phyloP scores from a whole-genome alignment of 495 filamentous ascomycete species.

The Aspergillus sclerotiicarbonarius region DNA sequence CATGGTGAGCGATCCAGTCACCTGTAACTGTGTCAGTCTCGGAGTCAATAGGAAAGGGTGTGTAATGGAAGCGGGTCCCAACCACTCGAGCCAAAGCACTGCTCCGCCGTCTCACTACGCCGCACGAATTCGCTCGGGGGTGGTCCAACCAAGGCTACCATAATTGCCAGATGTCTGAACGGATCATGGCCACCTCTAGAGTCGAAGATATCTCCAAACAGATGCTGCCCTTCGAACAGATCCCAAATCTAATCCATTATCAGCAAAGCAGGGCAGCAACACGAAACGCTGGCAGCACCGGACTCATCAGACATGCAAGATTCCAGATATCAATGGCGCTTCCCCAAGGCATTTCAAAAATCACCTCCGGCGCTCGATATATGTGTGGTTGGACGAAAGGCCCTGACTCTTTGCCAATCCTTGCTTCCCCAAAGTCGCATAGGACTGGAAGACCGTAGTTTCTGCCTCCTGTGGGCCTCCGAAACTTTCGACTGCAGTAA shows the following conservation, averaged over 20 bases:
- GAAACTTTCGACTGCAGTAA: constrained; percentile 25
- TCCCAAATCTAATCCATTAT: constrained; percentile 42
- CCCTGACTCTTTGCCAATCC: constrained; percentile 26
- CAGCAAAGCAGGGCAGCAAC: constrained; percentile 7
- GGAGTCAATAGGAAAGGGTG: constrained; percentile 9
- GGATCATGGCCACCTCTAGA: constrained; percentile 30
- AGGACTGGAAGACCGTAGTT: constrained; percentile 26
- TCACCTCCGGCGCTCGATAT: constrained; percentile 45
- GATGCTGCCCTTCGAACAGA: constrained; percentile 42
- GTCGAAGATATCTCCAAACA: constrained; percentile 41
- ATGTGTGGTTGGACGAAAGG: constrained; percentile 37
- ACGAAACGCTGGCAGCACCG: constrained; percentile 2
- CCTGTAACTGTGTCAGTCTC: constrained; percentile 21
- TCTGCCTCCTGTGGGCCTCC: constrained; percentile 13
- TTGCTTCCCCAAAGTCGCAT: constrained; percentile 34
- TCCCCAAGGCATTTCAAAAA: constrained; percentile 42
- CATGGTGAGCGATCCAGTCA: constrained; percentile 28
- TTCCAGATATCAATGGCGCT: constrained; percentile 44
- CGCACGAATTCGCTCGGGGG: constrained; percentile 39
- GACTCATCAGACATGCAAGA: constrained; percentile 41
- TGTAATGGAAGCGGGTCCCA: constrained; percentile 11
- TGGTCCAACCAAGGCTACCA: constrained; percentile 43
- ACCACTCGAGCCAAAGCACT: constrained; percentile 36
- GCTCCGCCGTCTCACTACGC: constrained; percentile 34
- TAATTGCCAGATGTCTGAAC: constrained; percentile 39